Evolutionary conservation across 495 filamentous ascomycete genomes (phyloP), one percentile per base, ranked within the genome.

Genomic region (Xylaria nigripes): DNA sequence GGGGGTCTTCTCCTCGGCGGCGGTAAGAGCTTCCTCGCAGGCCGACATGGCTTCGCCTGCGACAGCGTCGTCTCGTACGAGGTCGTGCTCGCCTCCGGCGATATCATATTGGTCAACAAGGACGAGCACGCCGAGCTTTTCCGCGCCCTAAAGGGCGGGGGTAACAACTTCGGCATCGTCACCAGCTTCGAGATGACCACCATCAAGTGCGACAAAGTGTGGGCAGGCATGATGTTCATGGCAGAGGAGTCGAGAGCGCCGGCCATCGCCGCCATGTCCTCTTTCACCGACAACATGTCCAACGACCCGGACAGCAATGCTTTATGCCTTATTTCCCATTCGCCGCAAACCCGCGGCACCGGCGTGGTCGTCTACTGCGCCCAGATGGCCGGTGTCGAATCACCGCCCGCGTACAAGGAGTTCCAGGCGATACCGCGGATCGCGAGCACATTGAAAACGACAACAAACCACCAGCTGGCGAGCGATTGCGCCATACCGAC

Each of bases 81-180:
- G 65, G 69, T 74, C 19, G 74, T 80, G 0, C 69, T 74, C 0
- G 65, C 72, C 19, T 48, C 66, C 36, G 69, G 70, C 0, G 34
- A 16, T 0, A 55, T 76, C 29, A 54, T 73, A 8, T 64, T 66
- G 10, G 74, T 67, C 30, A 47, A 57, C 0, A 40, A 43, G 9
- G 24, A 6, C n/a, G 23, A 50, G 4, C 27, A 22, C 2, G 19
- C 27, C n/a, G 70, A 76, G 41, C 78, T 86, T 8, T 83, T 75
- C 56, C 62, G 63, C 21, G 76, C 77, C 2, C 65, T 86, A 5
- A 80, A 81, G 48, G 82, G 81, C 34, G 77, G 79, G 29, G 68
- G 71, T 6, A 79, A 74, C 56, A 86, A 84, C 65, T 80, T 84
- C 50, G 82, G 81, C 12, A 73, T 87, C 53, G 77, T 83, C n/a